phyloP scores from a whole-genome alignment of 179 eudicot genomes.

The Carnegiea gigantea region DNA sequence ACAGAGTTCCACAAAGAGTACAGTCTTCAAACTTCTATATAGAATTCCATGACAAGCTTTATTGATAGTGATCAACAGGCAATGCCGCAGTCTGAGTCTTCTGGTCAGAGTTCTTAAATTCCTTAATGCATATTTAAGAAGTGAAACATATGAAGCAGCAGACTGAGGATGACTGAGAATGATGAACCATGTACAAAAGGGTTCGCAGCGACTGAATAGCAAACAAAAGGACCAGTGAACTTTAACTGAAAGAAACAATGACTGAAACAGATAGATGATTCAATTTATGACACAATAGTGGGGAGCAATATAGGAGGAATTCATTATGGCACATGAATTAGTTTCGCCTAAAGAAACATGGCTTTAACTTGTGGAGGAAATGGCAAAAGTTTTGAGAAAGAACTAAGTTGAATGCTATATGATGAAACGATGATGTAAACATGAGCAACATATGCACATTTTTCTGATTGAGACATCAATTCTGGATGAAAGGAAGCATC shows the following conservation, averaged over 20 bases:
- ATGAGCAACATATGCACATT: conserved; percentile 3
- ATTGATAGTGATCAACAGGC: background rate
- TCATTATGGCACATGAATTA: background rate
- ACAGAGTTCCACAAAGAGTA: conserved; percentile 4
- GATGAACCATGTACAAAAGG: background rate
- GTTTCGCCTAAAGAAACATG: background rate
- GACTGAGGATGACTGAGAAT: background rate
- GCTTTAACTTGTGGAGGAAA: background rate
- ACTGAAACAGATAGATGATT: background rate
- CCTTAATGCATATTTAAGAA: conserved; percentile 12
- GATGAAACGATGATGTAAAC: conserved; percentile 19
- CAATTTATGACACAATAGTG: background rate
- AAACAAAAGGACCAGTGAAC: conserved; percentile 9
- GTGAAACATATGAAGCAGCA: background rate
- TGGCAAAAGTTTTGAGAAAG: background rate
- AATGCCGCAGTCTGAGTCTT: background rate
- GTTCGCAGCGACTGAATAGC: background rate
- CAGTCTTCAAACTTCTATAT: background rate
- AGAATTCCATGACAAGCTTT: background rate
- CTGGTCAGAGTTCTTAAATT: background rate
- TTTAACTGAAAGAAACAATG: conserved; percentile 2
- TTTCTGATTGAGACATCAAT: conserved; percentile 18
- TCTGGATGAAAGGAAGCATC: background rate
- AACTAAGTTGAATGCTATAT: background rate
- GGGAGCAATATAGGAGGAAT: conserved; percentile 2